Percentiles rank a stretch among this genome's conserved stretches.
phyloP scores from a whole-genome alignment of 495 filamentous ascomycete genomes.

The Talaromyces stipitatus region DNA sequence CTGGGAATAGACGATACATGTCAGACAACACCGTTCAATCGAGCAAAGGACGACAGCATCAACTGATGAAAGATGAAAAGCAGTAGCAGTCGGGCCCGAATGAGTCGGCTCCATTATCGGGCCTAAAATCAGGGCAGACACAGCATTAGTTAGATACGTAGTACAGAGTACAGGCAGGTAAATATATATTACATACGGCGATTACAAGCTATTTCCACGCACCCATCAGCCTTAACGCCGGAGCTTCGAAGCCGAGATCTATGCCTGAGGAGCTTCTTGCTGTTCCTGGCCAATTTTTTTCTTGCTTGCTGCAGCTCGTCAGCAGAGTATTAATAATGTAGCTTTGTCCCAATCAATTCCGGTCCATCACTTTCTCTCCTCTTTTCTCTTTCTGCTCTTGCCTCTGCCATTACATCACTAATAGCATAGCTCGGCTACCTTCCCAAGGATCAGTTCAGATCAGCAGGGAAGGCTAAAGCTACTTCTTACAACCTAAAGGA shows the following conservation, averaged over 20 bases:
- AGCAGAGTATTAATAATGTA: background rate
- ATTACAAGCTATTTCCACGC: background rate
- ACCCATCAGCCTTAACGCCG: background rate
- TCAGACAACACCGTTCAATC: no score
- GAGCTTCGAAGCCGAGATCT: no score
- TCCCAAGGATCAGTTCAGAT: background rate
- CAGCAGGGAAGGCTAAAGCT: no score
- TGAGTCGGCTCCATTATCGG: no score
- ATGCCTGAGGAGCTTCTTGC: slow-evolving; percentile 1
- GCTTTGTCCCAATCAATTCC: background rate
- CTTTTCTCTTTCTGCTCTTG: background rate
- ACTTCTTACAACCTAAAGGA: background rate
- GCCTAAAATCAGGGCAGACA: no score
- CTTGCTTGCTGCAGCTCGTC: background rate
- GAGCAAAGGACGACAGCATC: no score
- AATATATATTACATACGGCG: no score
- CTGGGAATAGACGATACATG: no score
- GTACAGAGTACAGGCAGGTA: no score
- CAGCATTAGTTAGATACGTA: no score
- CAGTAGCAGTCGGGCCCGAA: no score
- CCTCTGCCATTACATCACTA: background rate
- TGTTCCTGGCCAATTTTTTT: background rate
- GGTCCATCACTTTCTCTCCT: background rate
- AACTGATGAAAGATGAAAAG: no score
- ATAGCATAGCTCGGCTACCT: background rate